Evolutionary conservation across 2,329 filamentous ascomycete species (phyloP).

Genomic region (Cytospora mali): DNA sequence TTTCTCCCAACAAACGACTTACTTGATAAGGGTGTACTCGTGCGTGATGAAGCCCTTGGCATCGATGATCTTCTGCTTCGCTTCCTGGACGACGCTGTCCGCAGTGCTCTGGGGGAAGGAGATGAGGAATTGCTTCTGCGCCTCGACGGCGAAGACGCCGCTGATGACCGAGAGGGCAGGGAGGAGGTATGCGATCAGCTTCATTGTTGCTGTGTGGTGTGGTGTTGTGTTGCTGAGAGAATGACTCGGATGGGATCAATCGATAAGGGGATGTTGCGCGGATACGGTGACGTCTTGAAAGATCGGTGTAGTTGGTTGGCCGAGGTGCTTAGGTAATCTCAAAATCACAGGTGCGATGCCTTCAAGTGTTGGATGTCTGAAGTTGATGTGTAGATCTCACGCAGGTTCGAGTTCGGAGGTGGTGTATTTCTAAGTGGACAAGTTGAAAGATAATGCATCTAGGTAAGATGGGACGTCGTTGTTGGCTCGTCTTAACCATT

Average conservation of each 20-base stretch:
- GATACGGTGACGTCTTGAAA: neutral
- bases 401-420: neutral
- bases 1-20: slow-evolving; percentile 37
- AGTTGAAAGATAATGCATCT: neutral
- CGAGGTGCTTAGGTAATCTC: neutral
- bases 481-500: neutral
- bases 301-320: neutral
- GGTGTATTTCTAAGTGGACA: neutral
- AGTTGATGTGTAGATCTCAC: neutral
- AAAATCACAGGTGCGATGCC: neutral
- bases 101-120: slow-evolving; percentile 74
- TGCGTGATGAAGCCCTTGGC: slow-evolving; percentile 80
- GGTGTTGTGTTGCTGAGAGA: neutral
- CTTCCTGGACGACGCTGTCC: slow-evolving; percentile 66
- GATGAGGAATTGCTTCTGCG: slow-evolving; percentile 75
- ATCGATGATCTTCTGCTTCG: slow-evolving; percentile 69
- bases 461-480: neutral
- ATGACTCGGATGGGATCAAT: neutral
- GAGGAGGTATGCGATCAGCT: slow-evolving; percentile 55
- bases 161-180: slow-evolving; percentile 61
- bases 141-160: slow-evolving; percentile 63
- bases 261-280: neutral
- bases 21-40: slow-evolving; percentile 71
- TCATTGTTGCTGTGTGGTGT: slow-evolving; percentile 57
- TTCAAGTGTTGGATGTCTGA: neutral